phyloP scores from a whole-genome alignment of 1,284 basidiomycete genomes.

The Ceratobasidium sp. region DNA sequence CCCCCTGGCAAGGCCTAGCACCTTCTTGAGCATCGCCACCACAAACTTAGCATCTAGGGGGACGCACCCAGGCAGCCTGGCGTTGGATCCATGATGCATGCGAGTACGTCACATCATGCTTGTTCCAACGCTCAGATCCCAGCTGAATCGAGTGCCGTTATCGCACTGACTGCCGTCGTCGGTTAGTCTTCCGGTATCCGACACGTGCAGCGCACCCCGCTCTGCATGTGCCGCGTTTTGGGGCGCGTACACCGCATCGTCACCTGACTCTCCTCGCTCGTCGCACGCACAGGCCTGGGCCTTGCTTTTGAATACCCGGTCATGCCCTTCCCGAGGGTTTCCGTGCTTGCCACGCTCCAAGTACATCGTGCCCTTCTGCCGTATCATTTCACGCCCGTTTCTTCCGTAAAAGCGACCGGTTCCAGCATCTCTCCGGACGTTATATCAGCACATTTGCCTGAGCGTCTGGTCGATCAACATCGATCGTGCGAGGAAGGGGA shows the following conservation, averaged over 20 bases:
- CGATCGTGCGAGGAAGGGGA: conserved; percentile 36
- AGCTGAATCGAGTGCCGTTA: conserved; percentile 13
- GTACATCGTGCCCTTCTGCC: conserved; percentile 15
- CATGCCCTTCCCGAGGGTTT: conserved; percentile 33
- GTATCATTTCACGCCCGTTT: conserved; percentile 31
- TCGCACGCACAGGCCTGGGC: conserved; percentile 36
- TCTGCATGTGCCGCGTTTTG: conserved; percentile 38
- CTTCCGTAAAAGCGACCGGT: conserved; percentile 37
- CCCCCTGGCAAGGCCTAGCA: conserved; percentile 27
- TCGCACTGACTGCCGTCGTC: conserved; percentile 15
- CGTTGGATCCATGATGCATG: not conserved
- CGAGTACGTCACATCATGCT: conserved; percentile 28
- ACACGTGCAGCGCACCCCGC: conserved; percentile 38
- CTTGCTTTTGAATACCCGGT: conserved; percentile 35
- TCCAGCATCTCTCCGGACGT: conserved; percentile 26
- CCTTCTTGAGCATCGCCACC: conserved; percentile 34
- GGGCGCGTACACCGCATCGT: conserved; percentile 39
- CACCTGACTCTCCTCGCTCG: conserved; percentile 38
- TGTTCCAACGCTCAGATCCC: conserved; percentile 1
- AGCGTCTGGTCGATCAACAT: conserved; percentile 35
- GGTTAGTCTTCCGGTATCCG: conserved; percentile 22
- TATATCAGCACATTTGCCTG: conserved; percentile 32
- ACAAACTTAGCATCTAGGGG: conserved; percentile 17
- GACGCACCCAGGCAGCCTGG: not conserved
- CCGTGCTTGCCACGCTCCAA: conserved; percentile 29